Conservation (phyloP, 2,329 filamentous ascomycete species). For the Beauveria rudraprayagi region DNA sequence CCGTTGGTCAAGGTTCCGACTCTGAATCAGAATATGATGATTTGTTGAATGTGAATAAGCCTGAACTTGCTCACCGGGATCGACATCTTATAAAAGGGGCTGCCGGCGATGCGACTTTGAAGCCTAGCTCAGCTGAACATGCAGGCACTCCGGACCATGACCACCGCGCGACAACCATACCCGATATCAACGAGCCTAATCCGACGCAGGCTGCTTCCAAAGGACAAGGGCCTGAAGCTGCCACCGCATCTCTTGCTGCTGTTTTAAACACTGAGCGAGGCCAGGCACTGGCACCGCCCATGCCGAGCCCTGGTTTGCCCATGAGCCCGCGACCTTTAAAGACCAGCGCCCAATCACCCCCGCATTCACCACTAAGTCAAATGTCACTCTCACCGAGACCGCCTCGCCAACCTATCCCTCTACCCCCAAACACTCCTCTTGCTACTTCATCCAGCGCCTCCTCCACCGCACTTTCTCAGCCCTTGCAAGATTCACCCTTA, state of each 20-base stretch:
- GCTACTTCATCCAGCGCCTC: constrained; percentile 42
- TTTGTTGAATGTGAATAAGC: constrained; percentile 60
- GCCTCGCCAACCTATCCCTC: constrained; percentile 63
- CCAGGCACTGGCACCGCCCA: constrained; percentile 30
- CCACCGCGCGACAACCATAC: background rate
- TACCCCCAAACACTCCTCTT: constrained; percentile 58
- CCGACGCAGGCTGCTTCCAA: background rate
- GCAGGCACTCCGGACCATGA: background rate
- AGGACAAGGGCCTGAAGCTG: constrained; percentile 26
- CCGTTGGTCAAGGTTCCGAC: constrained; percentile 45
- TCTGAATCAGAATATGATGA: constrained; percentile 82
- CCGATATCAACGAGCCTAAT: background rate
- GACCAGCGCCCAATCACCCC: constrained; percentile 51
- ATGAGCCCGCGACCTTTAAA: constrained; percentile 51
- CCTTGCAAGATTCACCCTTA: constrained; percentile 1
- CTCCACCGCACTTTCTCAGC: constrained; percentile 9
- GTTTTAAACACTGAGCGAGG: constrained; percentile 35
- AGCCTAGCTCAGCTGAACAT: background rate
- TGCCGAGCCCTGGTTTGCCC: constrained; percentile 54
- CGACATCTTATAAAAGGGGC: constrained; percentile 80
- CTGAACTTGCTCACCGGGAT: constrained; percentile 56
- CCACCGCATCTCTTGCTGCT: constrained; percentile 44
- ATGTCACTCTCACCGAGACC: constrained; percentile 37
- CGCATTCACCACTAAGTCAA: constrained; percentile 53
- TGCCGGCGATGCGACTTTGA: constrained; percentile 34